These are phyloP conservation scores for Scheffersomyces ergatensis DNA, from an alignment of 805 yeast species.

Conservation along the genomic window DNA sequence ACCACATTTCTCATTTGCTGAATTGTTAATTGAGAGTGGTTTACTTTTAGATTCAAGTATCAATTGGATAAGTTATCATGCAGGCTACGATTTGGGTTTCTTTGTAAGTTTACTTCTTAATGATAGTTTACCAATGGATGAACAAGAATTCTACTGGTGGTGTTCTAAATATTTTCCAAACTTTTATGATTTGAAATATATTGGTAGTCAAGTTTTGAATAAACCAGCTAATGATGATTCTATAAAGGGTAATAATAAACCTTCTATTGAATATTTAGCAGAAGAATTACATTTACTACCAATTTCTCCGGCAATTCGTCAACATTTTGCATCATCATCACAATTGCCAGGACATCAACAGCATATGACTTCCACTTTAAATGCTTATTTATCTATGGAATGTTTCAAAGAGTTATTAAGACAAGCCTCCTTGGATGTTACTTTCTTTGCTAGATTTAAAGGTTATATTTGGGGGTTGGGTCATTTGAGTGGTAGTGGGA, in stretches of 20 bases:
- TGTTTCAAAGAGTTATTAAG: conserved; percentile 58
- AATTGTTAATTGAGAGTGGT: conserved; percentile 81
- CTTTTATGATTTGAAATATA: conserved; percentile 74
- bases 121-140: conserved; percentile 74
- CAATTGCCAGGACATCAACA: conserved; percentile 25
- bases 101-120: conserved; percentile 74
- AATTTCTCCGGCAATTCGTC: conserved; percentile 49
- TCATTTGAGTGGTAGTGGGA: conserved; percentile 14
- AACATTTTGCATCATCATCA: conserved; percentile 25
- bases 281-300: conserved; percentile 67
- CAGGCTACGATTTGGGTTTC: conserved; percentile 93
- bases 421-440: conserved; percentile 20
- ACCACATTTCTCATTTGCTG: conserved; percentile 76
- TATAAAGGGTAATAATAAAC: conserved; percentile 24
- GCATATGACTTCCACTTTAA: conserved; percentile 48
- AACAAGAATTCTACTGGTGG: conserved; percentile 73
- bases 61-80: conserved; percentile 90
- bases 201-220: conserved; percentile 36
- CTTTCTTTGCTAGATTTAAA: conserved; percentile 33
- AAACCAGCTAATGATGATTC: conserved; percentile 11
- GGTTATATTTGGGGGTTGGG: conserved; percentile 56
- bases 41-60: conserved; percentile 67
- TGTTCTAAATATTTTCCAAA: conserved; percentile 73
- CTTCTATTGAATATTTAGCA: conserved; percentile 60
- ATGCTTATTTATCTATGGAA: conserved; percentile 63